A percentile compares a stretch with the other conserved stretches of the same genome.
These are phyloP conservation scores for Aspergillus calidoustus DNA, from an alignment of 2,329 filamentous ascomycete genomes.

Conservation along the genomic window DNA sequence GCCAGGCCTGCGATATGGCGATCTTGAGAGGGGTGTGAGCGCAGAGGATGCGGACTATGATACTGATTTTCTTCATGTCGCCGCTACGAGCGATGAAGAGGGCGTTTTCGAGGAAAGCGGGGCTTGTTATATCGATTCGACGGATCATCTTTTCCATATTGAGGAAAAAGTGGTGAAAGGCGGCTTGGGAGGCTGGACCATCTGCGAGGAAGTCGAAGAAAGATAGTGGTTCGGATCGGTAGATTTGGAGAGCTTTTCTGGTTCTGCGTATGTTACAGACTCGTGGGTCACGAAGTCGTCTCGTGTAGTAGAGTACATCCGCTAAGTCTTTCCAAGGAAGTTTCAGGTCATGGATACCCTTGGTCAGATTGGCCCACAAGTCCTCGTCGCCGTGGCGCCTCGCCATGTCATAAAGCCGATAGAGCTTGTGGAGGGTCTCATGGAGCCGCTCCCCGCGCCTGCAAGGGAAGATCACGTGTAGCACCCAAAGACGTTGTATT, in stretches of 20 bases:
- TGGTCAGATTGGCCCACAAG: conserved; percentile 34
- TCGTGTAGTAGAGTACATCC: conserved; percentile 33
- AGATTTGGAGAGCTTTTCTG: conserved; percentile 23
- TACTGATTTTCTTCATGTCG: conserved; percentile 32
- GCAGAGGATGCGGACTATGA: conserved; percentile 39
- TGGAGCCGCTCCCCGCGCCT: conserved; percentile 26
- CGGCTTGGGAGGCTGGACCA: conserved; percentile 31
- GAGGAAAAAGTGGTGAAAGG: conserved; percentile 31
- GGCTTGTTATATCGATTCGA: conserved; percentile 40
- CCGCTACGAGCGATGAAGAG: conserved; percentile 38
- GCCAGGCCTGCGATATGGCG: conserved; percentile 40
- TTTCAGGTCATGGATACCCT: conserved; percentile 34
- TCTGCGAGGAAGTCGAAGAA: conserved; percentile 36
- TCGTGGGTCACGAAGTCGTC: conserved; percentile 26
- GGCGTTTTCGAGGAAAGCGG: conserved; percentile 36
- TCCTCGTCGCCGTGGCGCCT: conserved; percentile 23
- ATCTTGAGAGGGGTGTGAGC: conserved; percentile 45
- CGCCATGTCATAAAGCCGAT: conserved; percentile 34
- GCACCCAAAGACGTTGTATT: conserved; percentile 39
- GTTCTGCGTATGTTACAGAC: background rate
- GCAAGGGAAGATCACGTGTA: conserved; percentile 35
- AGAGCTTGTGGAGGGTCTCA: conserved; percentile 27
- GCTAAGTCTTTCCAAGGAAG: conserved; percentile 38
- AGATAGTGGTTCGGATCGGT: conserved; percentile 32
- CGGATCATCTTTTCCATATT: conserved; percentile 37